These are phyloP conservation scores for Heritiera littoralis DNA, from an alignment of 345 rosid genomes.

Conservation along the genomic window DNA sequence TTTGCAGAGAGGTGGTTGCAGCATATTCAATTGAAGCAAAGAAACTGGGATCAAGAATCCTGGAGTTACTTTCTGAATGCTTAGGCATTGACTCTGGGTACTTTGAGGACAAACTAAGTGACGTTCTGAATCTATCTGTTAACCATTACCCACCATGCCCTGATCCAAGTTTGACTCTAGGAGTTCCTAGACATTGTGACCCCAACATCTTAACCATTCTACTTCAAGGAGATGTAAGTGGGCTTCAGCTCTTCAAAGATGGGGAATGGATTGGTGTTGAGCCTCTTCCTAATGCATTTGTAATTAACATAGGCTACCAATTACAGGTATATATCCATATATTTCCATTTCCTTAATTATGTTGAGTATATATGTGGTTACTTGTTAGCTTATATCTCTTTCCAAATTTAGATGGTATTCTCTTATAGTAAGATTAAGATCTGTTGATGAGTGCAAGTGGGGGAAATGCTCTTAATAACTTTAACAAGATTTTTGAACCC, in stretches of 20 bases:
- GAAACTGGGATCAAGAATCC: constrained; percentile 29
- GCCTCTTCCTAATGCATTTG: constrained; percentile 37
- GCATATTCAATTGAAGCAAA: constrained; percentile 28
- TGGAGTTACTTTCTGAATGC: constrained; percentile 36
- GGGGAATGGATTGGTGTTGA: constrained; percentile 34
- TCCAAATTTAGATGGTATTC: too few relatives aligned
- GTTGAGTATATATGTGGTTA: too few relatives aligned
- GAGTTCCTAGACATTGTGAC: constrained; percentile 31
- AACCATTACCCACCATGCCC: constrained; percentile 40
- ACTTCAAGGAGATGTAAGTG: constrained; percentile 32
- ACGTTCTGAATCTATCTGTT: constrained; percentile 6
- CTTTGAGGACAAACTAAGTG: constrained; percentile 18
- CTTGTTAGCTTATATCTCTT: too few relatives aligned
- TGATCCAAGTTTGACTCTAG: constrained; percentile 40
- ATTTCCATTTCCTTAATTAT: too few relatives aligned
- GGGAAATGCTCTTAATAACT: too few relatives aligned
- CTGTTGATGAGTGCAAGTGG: too few relatives aligned
- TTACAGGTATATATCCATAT: constrained; percentile 13
- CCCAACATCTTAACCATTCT: constrained; percentile 29
- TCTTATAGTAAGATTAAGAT: not conserved
- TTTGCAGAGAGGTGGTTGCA: constrained; percentile 27
- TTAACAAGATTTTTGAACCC: too few relatives aligned
- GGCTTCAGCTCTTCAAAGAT: constrained; percentile 42
- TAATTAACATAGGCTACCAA: constrained; percentile 32
- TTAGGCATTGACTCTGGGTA: constrained; percentile 27